A percentile compares a stretch with the other conserved stretches of the same genome.
Evolutionary conservation across 768 basidiomycete species (phyloP).

Genomic region (Panus rudis): DNA sequence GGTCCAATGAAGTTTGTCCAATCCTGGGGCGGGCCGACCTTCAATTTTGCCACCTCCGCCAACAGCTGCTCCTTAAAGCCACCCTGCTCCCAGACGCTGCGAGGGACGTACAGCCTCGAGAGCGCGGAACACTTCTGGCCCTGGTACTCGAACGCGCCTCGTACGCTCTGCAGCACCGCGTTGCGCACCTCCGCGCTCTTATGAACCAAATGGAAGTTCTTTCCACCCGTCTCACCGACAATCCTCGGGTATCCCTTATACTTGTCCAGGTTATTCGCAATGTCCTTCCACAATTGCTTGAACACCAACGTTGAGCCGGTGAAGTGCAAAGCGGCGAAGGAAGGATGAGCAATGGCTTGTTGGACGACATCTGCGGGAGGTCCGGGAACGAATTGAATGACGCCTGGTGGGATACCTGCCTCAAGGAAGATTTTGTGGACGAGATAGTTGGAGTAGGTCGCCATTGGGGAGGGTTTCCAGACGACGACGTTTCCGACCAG

Average conservation of each 20-base stretch:
- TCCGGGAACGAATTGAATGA: constrained; percentile 96
- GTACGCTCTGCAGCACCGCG: constrained; percentile 82
- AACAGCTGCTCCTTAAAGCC: constrained; percentile 83
- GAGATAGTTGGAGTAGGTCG: constrained; percentile 93
- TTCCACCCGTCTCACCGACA: constrained; percentile 95
- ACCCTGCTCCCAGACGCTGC: constrained; percentile 71
- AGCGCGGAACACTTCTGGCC: constrained; percentile 97
- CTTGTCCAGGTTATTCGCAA: constrained; percentile 77
- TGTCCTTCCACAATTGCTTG: constrained; percentile 95
- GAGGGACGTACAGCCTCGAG: constrained; percentile 86
- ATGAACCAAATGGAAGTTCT: constrained; percentile 97
- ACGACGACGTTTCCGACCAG: constrained; percentile 91
- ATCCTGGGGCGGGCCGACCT: constrained; percentile 68
- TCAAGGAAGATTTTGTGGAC: constrained; percentile 86
- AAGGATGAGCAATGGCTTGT: constrained; percentile 70
- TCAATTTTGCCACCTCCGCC: constrained; percentile 75
- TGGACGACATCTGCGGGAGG: constrained; percentile 79
- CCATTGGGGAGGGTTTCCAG: constrained; percentile 97
- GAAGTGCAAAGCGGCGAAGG: constrained; percentile 90
- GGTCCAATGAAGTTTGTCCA: constrained; percentile 91
- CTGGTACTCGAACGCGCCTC: constrained; percentile 94
- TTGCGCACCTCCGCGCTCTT: constrained; percentile 79
- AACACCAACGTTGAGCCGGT: constrained; percentile 95
- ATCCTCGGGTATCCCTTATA: constrained; percentile 91
- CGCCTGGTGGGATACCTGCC: constrained; percentile 89